phyloP scores from a whole-genome alignment of 164 flowering plant genomes.

The Berberis thunbergii region DNA sequence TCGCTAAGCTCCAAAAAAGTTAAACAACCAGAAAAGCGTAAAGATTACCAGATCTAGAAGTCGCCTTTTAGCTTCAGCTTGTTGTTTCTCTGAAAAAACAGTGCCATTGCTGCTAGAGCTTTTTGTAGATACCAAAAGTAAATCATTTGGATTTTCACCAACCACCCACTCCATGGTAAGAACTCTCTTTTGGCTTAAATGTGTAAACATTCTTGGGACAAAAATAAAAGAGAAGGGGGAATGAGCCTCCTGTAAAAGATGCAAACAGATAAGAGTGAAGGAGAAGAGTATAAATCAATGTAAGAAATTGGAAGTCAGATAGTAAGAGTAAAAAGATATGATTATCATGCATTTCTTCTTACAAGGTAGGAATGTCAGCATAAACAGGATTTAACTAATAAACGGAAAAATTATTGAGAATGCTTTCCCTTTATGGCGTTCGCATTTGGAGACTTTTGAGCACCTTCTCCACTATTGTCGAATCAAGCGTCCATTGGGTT shows the following conservation, averaged over 20 bases:
- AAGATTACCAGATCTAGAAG: conserved; percentile 76
- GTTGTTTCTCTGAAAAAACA: conserved; percentile 35
- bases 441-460: no score
- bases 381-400: no score
- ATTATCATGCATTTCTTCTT: no score
- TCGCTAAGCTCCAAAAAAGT: neutral
- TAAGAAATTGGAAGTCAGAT: neutral
- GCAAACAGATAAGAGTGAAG: neutral
- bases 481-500: no score
- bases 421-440: no score
- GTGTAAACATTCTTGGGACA: conserved; percentile 64
- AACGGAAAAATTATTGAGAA: no score
- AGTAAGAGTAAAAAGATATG: no score
- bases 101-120: conserved; percentile 17
- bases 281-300: neutral
- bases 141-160: conserved; percentile 85
- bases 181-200: conserved; percentile 64
- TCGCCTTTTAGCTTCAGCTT: conserved; percentile 48
- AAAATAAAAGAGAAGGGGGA: conserved; percentile 54
- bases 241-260: conserved; percentile 71
- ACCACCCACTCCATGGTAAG: conserved; percentile 96
- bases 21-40: neutral
- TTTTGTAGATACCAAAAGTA: conserved; percentile 36
- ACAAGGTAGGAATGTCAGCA: no score
- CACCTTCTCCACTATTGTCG: no score